Evolutionary conservation across 2,329 filamentous ascomycete species (phyloP).

Genomic region (Cytospora mali): DNA sequence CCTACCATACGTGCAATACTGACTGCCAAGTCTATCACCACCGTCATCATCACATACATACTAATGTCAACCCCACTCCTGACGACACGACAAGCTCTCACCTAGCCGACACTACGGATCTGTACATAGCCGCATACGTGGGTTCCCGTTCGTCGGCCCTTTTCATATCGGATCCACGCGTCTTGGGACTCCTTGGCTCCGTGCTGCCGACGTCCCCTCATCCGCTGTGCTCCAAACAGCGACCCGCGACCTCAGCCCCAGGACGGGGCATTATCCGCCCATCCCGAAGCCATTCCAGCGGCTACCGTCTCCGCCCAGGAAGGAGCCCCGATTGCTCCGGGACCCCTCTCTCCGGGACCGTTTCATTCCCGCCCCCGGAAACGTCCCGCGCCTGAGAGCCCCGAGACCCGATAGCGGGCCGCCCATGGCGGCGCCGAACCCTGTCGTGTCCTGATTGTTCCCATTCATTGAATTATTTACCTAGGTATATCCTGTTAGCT

Average conservation of each 20-base stretch:
- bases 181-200: not conserved
- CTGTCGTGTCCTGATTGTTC: not conserved
- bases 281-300: not conserved
- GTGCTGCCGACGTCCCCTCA: not conserved
- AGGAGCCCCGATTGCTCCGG: constrained; percentile 8
- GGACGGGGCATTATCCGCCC: not conserved
- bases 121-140: not conserved
- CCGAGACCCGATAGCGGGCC: constrained; percentile 11
- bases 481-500: constrained; percentile 21
- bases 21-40: too few species aligned
- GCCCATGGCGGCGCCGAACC: constrained; percentile 18
- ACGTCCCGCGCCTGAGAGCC: not conserved
- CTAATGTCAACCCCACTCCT: too few species aligned
- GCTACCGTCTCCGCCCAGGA: not conserved
- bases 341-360: constrained; percentile 14
- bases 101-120: not conserved
- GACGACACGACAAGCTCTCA: not conserved
- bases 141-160: not conserved
- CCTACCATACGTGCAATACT: too few species aligned
- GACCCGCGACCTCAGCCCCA: not conserved
- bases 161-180: not conserved
- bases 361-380: constrained; percentile 5
- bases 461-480: constrained; percentile 22
- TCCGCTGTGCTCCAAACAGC: not conserved
- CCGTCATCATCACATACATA: too few species aligned